Conservation (phyloP, 305 asterid species). For the Fraxinus platypoda region DNA sequence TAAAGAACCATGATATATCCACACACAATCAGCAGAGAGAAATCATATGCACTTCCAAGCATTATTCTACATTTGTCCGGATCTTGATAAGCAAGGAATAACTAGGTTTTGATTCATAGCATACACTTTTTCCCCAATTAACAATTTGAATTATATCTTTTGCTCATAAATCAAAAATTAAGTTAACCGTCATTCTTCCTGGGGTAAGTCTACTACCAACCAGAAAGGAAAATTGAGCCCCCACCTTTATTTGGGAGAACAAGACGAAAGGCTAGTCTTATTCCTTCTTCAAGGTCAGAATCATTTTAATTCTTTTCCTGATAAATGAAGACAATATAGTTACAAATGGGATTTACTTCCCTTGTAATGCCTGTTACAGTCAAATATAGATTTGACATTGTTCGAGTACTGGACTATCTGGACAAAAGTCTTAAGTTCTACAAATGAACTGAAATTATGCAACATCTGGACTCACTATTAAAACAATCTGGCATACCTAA, state of each 20-base stretch:
- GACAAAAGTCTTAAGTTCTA: neutral
- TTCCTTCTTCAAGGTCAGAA: neutral
- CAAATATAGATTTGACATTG: neutral
- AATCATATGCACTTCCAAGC: constrained; percentile 13
- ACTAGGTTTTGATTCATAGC: neutral
- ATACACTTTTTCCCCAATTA: neutral
- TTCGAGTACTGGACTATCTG: neutral
- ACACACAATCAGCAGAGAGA: constrained; percentile 18
- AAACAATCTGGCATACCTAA: neutral
- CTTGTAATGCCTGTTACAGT: neutral
- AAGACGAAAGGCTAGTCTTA: neutral
- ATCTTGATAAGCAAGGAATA: neutral
- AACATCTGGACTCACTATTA: neutral
- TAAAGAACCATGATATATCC: constrained; percentile 14
- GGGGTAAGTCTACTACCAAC: neutral
- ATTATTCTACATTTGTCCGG: neutral
- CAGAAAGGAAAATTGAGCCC: neutral
- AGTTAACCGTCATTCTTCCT: neutral
- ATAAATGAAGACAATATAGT: neutral
- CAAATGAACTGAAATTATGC: neutral
- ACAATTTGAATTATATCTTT: neutral
- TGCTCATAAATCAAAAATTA: neutral
- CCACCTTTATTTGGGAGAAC: neutral
- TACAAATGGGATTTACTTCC: neutral
- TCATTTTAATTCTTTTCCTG: neutral